Percentiles rank a stretch among this genome's conserved stretches.
These are phyloP conservation scores for Tagetes erecta DNA, from an alignment of 129 eudicot genomes.

Conservation along the genomic window DNA sequence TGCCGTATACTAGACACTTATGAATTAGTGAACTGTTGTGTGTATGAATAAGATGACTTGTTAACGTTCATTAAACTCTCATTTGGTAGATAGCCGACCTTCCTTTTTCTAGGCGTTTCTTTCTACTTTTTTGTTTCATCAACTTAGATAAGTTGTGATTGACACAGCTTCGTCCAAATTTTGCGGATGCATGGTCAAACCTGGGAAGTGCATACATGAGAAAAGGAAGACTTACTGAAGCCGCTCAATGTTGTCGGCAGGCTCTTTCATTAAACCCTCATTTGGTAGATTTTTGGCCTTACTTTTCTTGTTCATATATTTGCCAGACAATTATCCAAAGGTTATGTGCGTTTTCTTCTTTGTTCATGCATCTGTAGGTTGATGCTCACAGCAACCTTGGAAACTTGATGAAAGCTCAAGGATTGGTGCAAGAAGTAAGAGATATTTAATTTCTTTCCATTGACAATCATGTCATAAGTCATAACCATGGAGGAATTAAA, in stretches of 20 bases:
- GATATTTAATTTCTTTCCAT: neutral
- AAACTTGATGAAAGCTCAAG: slow-evolving; percentile 98
- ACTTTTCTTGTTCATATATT: slow-evolving; percentile 5
- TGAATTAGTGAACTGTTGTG: neutral
- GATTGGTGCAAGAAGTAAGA: slow-evolving; percentile 79
- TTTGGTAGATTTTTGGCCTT: slow-evolving; percentile 47
- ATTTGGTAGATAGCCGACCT: no score
- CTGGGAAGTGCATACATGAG: slow-evolving; percentile 97
- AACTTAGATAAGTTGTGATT: slow-evolving; percentile 10
- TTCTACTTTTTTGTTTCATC: neutral
- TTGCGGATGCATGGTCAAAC: slow-evolving; percentile 99
- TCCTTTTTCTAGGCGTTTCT: neutral
- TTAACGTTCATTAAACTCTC: no score
- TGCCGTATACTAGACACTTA: neutral
- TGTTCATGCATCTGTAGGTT: slow-evolving; percentile 45
- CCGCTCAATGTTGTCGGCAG: slow-evolving; percentile 96
- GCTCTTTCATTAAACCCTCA: slow-evolving; percentile 95
- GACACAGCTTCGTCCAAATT: slow-evolving; percentile 93
- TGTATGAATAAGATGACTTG: neutral
- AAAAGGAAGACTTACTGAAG: slow-evolving; percentile 88
- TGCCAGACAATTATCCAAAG: neutral
- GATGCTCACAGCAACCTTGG: slow-evolving; percentile 99
- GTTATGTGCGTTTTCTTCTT: slow-evolving; percentile 13
- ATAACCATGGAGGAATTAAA: slow-evolving; percentile 14
- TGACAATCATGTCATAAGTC: slow-evolving; percentile 16